A percentile compares a stretch with the other conserved stretches of the same genome.
These are phyloP conservation scores for Penicillium macrosclerotiorum DNA, from an alignment of 495 filamentous ascomycete genomes.

Conservation along the genomic window DNA sequence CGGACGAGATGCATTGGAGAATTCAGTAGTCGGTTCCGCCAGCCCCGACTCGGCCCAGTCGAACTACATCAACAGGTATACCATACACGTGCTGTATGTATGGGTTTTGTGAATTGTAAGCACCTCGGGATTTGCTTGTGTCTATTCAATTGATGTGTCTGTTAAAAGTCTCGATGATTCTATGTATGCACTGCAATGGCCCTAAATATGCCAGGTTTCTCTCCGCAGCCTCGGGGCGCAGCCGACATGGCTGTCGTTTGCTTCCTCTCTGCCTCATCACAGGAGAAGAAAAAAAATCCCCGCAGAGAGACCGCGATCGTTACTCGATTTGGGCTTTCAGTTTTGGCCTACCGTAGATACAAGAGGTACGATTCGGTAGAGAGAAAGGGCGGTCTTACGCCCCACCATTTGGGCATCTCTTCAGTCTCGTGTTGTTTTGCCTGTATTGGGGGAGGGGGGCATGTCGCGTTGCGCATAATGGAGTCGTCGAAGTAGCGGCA, in stretches of 20 bases:
- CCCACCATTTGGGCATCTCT: constrained; percentile 18
- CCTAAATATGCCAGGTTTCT: background rate
- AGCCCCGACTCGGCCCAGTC: too few relatives aligned
- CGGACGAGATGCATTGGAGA: background rate
- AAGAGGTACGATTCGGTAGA: constrained; percentile 7
- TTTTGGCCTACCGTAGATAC: too few relatives aligned
- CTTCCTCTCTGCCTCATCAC: too few relatives aligned
- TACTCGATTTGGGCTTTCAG: background rate
- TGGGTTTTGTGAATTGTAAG: too few relatives aligned
- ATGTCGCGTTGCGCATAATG: constrained; percentile 1
- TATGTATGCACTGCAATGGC: background rate
- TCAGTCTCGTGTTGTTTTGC: constrained; percentile 18
- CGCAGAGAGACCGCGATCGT: background rate
- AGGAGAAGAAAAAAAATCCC: background rate
- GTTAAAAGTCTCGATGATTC: background rate
- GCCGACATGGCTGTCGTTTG: background rate
- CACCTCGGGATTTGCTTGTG: background rate
- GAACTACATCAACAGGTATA: background rate
- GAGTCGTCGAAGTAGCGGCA: too few relatives aligned
- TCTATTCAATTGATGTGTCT: background rate
- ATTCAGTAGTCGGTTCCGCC: background rate
- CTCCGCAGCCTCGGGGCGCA: background rate
- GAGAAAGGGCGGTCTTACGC: constrained; percentile 4
- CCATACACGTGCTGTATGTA: background rate
- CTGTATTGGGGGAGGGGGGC: background rate